Conservation (phyloP, 805 yeast species). For the Candida nonsorbophila region DNA sequence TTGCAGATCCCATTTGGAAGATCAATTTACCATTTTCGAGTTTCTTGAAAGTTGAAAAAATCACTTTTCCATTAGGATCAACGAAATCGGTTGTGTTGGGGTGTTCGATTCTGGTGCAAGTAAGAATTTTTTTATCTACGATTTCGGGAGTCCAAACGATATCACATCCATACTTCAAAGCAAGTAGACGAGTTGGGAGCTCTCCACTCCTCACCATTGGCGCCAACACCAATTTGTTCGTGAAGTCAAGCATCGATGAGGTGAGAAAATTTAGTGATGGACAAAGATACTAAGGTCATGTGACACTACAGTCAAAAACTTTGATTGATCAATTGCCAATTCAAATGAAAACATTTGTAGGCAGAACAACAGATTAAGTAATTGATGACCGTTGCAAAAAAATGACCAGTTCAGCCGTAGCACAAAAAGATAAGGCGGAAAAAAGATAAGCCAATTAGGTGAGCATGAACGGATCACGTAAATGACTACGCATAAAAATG, state of each 20-base stretch:
- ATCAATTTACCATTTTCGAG: conserved; percentile 64
- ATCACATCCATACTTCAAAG: conserved; percentile 85
- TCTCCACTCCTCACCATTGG: conserved; percentile 98
- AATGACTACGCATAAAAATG: too few relatives aligned
- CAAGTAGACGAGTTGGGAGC: conserved; percentile 78
- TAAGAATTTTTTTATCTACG: conserved; percentile 75
- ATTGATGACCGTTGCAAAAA: too few relatives aligned
- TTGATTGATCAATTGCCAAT: too few relatives aligned
- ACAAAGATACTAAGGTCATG: too few relatives aligned
- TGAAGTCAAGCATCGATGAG: conserved; percentile 46
- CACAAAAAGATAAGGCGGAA: too few relatives aligned
- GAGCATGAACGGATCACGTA: too few relatives aligned
- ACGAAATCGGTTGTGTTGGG: conserved; percentile 60
- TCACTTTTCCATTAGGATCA: conserved; percentile 39
- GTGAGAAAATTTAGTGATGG: too few relatives aligned
- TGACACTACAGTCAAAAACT: too few relatives aligned
- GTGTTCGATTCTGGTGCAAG: conserved; percentile 61
- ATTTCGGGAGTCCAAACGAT: conserved; percentile 94
- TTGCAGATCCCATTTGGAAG: conserved; percentile 87
- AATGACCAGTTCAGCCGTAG: too few relatives aligned
- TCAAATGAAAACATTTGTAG: too few relatives aligned
- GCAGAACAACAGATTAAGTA: too few relatives aligned
- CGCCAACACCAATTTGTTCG: conserved; percentile 79
- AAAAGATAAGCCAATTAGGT: too few relatives aligned
- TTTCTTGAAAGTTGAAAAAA: conserved; percentile 67